Percentiles rank a stretch among this genome's conserved stretches.
phyloP scores from a whole-genome alignment of 2,329 filamentous ascomycete species.

The Penicillium sp. region DNA sequence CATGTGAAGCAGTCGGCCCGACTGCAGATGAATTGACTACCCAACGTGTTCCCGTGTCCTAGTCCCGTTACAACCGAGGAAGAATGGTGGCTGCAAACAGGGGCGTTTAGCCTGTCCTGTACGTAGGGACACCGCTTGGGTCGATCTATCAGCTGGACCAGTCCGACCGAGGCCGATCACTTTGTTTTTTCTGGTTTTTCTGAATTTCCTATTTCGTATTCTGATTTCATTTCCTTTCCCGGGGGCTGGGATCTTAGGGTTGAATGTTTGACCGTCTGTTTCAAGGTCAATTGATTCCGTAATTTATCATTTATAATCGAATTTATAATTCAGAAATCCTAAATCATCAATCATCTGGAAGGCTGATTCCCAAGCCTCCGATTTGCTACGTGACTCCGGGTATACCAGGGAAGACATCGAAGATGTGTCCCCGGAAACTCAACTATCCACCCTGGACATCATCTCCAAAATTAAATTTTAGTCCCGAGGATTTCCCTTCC shows the following conservation, averaged over 20 bases:
- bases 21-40: slow-evolving; percentile 6
- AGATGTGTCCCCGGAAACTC: slow-evolving; percentile 4
- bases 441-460: background rate
- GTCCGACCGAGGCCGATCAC: background rate
- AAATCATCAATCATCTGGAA: background rate
- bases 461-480: background rate
- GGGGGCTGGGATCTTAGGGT: background rate
- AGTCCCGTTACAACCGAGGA: slow-evolving; percentile 4
- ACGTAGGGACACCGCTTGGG: too few relatives aligned
- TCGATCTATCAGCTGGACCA: slow-evolving; percentile 4
- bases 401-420: background rate
- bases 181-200: background rate
- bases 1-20: slow-evolving; percentile 7
- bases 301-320: background rate
- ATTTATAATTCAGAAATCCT: background rate
- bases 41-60: slow-evolving; percentile 7
- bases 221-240: background rate
- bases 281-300: background rate
- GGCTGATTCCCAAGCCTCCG: slow-evolving; percentile 11
- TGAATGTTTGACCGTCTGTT: background rate
- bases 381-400: slow-evolving; percentile 5
- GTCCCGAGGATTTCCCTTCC: background rate
- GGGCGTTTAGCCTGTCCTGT: background rate
- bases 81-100: background rate
- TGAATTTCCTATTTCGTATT: background rate